A percentile compares a stretch with the other conserved stretches of the same genome.
Evolutionary conservation across 495 filamentous ascomycete genomes (phyloP).

Genomic region (Penicillium samsonianum): DNA sequence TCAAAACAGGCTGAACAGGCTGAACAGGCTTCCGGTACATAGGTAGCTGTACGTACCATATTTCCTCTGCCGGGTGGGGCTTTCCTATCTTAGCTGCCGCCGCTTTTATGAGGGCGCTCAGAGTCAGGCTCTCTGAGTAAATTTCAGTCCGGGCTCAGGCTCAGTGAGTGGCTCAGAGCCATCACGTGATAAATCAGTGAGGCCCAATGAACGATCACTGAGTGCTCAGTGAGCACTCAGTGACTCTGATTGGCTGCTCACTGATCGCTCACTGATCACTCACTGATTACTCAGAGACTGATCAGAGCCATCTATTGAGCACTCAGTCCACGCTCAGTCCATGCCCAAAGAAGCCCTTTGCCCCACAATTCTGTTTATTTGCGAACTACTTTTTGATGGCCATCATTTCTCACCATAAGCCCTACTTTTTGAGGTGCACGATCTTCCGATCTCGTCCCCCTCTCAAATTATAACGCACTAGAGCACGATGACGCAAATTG

Average conservation of each 20-base stretch:
- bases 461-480: neutral
- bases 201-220: too few relatives aligned
- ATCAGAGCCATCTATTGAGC: slow-evolving; percentile 13
- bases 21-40: too few relatives aligned
- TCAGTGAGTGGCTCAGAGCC: neutral
- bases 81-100: slow-evolving; percentile 26
- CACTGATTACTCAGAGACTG: slow-evolving; percentile 4
- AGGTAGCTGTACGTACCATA: neutral
- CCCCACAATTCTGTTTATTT: neutral
- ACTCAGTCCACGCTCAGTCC: slow-evolving; percentile 3
- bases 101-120: slow-evolving; percentile 34
- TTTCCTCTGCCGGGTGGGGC: slow-evolving; percentile 20
- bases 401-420: neutral
- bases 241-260: too few relatives aligned
- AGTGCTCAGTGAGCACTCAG: too few relatives aligned
- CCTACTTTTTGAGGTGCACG: neutral
- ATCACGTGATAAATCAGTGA: too few relatives aligned
- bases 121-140: slow-evolving; percentile 29
- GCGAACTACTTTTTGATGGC: slow-evolving; percentile 2
- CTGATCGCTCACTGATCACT: too few relatives aligned
- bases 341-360: too few relatives aligned
- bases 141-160: slow-evolving; percentile 18
- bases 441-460: neutral
- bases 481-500: neutral
- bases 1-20: too few relatives aligned